Base-by-base conservation (phyloP, 225 moss, liverwort and hornwort genomes). In the Sphagnum tenellum region DNA sequence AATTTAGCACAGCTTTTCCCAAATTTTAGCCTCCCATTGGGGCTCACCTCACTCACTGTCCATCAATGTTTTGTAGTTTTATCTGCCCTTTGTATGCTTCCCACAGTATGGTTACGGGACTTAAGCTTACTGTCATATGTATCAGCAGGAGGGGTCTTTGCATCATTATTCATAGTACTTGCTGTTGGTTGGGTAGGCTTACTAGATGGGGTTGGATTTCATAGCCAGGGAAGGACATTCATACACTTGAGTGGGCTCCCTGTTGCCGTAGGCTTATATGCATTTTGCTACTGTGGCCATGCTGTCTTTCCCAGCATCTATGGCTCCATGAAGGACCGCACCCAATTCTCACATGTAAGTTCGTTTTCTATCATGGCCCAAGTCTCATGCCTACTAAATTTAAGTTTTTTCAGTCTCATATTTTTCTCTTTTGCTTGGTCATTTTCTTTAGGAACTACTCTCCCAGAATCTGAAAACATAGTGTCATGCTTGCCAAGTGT, bases 231-330 rank as follows among this genome's bases (percentile, higher is more conserved):
- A 11, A 29, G 29, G 29, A 64, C 76, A 47, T 64, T 96, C 2
- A 48, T 96, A 12, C 75, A 90, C 65, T 56, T 74, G 54, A 73
- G 75, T 50, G 95, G 92, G 2, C 69, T 92, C 11, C 95, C 92
- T 2, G 88, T 82, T 45, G 85, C 89, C 10, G 86, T 87, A 8
- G 95, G 95, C 9, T 79, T 96, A 46, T 96, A 74, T 60, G 88
- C 89, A 46, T 96, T 96, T 70, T 96, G 95, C 81, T 96, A 82
- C 64, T 92, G 95, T 61, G 95, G 92, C 0, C 95, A 96, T 67
- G 89, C 89, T 5, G 95, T 96, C 55, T 92, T 89, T 60, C 95
- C 95, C 63, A 96, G 84, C 75, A 92, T 96, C 29, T 96, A 90
- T 56, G 69, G 74, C 29, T 96, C 95, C 47, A 92, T 96, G 95